Conservation (phyloP, 805 yeast species). For the Debaryomyces tyrocola region DNA sequence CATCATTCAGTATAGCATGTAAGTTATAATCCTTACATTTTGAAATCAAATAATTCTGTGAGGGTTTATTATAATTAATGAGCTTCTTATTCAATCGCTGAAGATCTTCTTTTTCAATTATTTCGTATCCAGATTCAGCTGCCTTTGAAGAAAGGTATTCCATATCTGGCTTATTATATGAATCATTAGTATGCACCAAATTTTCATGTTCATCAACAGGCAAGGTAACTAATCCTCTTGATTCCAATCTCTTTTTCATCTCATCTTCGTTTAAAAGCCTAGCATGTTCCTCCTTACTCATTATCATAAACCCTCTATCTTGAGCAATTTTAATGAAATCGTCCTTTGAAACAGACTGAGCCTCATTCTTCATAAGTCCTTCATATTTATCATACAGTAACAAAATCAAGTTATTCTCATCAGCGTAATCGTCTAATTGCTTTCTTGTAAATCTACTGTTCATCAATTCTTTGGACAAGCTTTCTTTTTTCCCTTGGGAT, state of each 20-base stretch:
- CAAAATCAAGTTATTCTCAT: slow-evolving; percentile 29
- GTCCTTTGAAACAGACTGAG: slow-evolving; percentile 21
- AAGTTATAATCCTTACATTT: slow-evolving; percentile 19
- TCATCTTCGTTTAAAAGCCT: slow-evolving; percentile 30
- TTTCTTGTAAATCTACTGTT: slow-evolving; percentile 11
- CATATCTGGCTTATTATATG: slow-evolving; percentile 20
- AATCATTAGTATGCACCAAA: slow-evolving; percentile 10
- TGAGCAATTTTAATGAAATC: slow-evolving; percentile 21
- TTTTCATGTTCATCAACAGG: slow-evolving; percentile 20
- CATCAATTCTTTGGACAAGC: slow-evolving; percentile 18
- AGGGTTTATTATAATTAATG: slow-evolving; percentile 19
- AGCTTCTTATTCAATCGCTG: slow-evolving; percentile 14
- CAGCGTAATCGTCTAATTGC: slow-evolving; percentile 35
- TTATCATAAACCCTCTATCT: slow-evolving; percentile 26
- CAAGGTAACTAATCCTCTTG: slow-evolving; percentile 34
- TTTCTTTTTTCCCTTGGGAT: slow-evolving; percentile 4
- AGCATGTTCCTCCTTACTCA: slow-evolving; percentile 27
- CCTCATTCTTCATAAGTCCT: slow-evolving; percentile 24
- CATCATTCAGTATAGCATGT: slow-evolving; percentile 15
- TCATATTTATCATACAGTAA: slow-evolving; percentile 34
- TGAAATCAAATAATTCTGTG: slow-evolving; percentile 21
- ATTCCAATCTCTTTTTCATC: slow-evolving; percentile 30
- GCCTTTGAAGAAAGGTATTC: slow-evolving; percentile 19
- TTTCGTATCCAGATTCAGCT: slow-evolving; percentile 8
- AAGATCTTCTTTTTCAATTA: slow-evolving; percentile 13